Conservation (phyloP, 306 rosid species). For the Argentina anserina region DNA sequence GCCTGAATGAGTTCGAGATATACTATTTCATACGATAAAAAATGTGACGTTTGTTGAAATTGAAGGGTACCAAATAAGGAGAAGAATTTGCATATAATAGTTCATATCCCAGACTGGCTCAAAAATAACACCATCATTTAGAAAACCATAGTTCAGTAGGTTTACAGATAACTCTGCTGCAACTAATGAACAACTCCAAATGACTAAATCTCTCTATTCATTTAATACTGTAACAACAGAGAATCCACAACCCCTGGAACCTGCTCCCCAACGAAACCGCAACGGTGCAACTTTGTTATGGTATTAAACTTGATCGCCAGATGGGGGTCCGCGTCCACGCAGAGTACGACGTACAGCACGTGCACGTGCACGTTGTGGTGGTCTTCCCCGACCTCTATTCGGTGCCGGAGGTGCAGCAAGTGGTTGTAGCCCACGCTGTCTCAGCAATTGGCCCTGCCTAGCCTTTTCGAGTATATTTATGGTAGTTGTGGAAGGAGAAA, state of each 20-base stretch:
- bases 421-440: conserved; percentile 39
- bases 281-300: background rate
- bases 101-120: background rate
- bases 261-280: too few species aligned
- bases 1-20: too few species aligned
- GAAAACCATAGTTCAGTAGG: too few species aligned
- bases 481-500: conserved; percentile 58
- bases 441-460: conserved; percentile 51
- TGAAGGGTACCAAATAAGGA: background rate
- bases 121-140: too few species aligned
- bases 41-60: background rate
- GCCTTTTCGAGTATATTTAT: conserved; percentile 68
- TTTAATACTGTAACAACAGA: background rate
- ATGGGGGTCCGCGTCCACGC: conserved; percentile 55
- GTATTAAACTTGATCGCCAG: conserved; percentile 40
- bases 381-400: conserved; percentile 63
- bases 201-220: background rate
- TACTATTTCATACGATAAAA: background rate
- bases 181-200: background rate
- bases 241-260: background rate
- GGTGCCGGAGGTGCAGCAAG: background rate
- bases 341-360: conserved; percentile 37
- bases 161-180: background rate
- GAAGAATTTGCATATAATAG: background rate
- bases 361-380: conserved; percentile 48